Percentiles rank a stretch among this genome's conserved stretches.
phyloP scores from a whole-genome alignment of 2,329 filamentous ascomycete genomes.

The Phoma sp. region DNA sequence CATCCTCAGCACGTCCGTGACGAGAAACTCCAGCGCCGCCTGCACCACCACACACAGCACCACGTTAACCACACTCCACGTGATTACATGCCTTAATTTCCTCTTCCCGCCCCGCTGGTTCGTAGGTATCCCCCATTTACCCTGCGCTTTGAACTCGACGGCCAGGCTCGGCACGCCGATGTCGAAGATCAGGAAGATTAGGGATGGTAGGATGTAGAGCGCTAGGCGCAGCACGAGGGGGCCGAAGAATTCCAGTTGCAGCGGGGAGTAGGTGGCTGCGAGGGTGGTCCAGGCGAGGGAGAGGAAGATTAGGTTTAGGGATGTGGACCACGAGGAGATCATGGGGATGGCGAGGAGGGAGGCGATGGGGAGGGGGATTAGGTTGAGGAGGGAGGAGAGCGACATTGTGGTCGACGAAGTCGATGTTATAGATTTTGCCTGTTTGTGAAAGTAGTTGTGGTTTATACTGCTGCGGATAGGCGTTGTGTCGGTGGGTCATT shows the following conservation, averaged over 20 bases:
- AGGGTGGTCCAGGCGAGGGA: conserved; percentile 89
- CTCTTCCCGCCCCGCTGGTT: conserved; percentile 48
- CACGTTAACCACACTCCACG: conserved; percentile 63
- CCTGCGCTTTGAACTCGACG: conserved; percentile 71
- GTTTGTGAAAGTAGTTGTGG: too few relatives aligned
- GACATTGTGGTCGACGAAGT: conserved; percentile 29
- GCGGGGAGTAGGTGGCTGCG: conserved; percentile 74
- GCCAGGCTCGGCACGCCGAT: conserved; percentile 71
- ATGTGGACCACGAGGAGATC: conserved; percentile 76
- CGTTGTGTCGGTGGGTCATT: too few relatives aligned
- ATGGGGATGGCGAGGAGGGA: conserved; percentile 75
- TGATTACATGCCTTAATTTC: conserved; percentile 57
- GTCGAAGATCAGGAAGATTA: conserved; percentile 77
- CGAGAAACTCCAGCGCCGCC: conserved; percentile 59
- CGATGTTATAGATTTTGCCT: too few relatives aligned
- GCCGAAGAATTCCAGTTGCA: conserved; percentile 76
- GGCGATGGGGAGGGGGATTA: conserved; percentile 51
- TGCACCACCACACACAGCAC: conserved; percentile 61
- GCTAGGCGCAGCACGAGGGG: conserved; percentile 70
- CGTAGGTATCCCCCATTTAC: conserved; percentile 56
- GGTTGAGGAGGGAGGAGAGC: conserved; percentile 35
- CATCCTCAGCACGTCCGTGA: conserved; percentile 59
- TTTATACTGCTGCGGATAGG: too few relatives aligned
- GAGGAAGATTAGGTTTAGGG: conserved; percentile 85
- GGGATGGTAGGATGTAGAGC: conserved; percentile 75